A percentile compares a stretch with the other conserved stretches of the same genome.
Conservation (phyloP, 192 early-diverging fungal genomes). For the Coemansia sp. region DNA sequence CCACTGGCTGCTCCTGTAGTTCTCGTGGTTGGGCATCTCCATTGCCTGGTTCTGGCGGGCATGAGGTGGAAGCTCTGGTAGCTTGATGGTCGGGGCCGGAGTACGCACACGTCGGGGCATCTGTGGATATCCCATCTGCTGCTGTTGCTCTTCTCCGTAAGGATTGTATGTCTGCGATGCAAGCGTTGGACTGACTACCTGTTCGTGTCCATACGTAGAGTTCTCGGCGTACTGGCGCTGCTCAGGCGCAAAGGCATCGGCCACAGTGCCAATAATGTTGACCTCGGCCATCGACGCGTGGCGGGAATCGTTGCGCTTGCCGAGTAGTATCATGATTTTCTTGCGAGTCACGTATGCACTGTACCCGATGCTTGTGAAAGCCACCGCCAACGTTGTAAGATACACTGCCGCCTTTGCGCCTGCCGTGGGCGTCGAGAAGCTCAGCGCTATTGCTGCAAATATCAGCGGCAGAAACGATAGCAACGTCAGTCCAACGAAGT, state of each 20-base stretch:
- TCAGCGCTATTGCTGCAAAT: constrained; percentile 34
- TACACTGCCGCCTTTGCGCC: constrained; percentile 34
- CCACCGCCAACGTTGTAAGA: constrained; percentile 18
- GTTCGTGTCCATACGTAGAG: not conserved
- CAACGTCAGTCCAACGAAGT: constrained; percentile 19
- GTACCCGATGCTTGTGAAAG: constrained; percentile 32
- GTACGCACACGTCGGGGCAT: not conserved
- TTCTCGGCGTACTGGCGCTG: constrained; percentile 24
- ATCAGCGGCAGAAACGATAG: constrained; percentile 35
- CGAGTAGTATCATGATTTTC: constrained; percentile 15
- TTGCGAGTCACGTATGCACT: constrained; percentile 20
- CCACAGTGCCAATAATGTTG: constrained; percentile 14
- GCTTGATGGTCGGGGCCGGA: not conserved
- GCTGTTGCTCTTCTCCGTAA: not conserved
- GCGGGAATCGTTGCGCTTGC: constrained; percentile 3
- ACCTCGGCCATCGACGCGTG: not conserved
- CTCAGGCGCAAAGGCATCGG: constrained; percentile 30
- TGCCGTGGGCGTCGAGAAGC: constrained; percentile 19
- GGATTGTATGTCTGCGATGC: constrained; percentile 4
- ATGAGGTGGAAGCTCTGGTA: not conserved
- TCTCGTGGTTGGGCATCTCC: not conserved
- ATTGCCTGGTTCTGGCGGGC: not conserved
- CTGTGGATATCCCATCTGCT: not conserved
- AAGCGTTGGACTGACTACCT: constrained; percentile 4
- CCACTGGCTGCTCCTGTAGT: not conserved